phyloP scores from a whole-genome alignment of 2,329 filamentous ascomycete genomes.

The Shiraia bambusicola region DNA sequence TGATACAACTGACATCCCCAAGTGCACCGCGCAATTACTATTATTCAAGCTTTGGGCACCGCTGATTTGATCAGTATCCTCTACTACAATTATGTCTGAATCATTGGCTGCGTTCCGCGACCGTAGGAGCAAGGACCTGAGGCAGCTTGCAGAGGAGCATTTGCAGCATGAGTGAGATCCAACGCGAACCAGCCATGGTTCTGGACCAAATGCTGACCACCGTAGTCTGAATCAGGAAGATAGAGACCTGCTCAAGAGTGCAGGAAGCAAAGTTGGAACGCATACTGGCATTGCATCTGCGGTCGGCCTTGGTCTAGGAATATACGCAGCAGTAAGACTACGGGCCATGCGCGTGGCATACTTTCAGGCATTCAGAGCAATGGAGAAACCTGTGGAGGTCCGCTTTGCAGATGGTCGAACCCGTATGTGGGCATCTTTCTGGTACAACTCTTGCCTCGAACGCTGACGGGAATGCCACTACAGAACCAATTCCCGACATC shows the following conservation, averaged over 20 bases:
- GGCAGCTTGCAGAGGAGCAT: constrained; percentile 35
- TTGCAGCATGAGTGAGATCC: constrained; percentile 36
- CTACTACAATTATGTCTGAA: constrained; percentile 25
- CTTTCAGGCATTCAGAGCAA: constrained; percentile 62
- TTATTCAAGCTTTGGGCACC: neutral
- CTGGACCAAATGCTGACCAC: constrained; percentile 1
- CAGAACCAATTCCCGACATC: constrained; percentile 64
- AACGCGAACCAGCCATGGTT: neutral
- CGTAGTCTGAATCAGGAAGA: constrained; percentile 55
- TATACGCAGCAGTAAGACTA: constrained; percentile 56
- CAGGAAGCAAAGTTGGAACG: constrained; percentile 56
- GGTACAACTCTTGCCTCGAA: neutral
- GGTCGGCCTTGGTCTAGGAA: constrained; percentile 60
- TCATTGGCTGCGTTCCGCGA: constrained; percentile 36
- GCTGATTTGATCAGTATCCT: neutral
- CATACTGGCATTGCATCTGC: constrained; percentile 62
- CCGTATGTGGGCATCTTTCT: constrained; percentile 42
- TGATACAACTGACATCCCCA: too few species aligned
- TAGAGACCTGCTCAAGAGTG: constrained; percentile 58
- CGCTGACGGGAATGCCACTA: neutral
- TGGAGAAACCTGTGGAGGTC: constrained; percentile 63
- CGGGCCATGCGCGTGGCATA: constrained; percentile 58
- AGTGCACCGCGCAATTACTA: neutral
- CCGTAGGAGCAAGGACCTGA: constrained; percentile 29
- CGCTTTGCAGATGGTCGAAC: constrained; percentile 62